phyloP scores from a whole-genome alignment of 331 rosid genomes.

The Rosa hybrid region DNA sequence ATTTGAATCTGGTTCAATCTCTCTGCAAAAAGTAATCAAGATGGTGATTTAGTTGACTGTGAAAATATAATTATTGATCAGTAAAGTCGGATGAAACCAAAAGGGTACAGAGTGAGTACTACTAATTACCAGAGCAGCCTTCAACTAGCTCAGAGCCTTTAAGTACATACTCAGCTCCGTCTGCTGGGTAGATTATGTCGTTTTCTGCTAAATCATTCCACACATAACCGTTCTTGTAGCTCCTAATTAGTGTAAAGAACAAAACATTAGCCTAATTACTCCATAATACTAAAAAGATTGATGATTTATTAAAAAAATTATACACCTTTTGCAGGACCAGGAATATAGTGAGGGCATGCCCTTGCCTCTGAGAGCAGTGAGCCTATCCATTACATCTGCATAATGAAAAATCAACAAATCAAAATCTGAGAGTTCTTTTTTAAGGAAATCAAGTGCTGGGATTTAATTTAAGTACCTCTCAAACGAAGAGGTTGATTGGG shows the following conservation, averaged over 20 bases:
- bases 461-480: constrained; percentile 41
- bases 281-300: background rate
- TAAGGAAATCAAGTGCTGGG: background rate
- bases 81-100: background rate
- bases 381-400: constrained; percentile 71
- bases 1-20: constrained; percentile 52
- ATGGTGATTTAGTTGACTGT: background rate
- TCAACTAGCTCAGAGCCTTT: constrained; percentile 78
- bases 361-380: constrained; percentile 69
- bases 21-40: constrained; percentile 30
- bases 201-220: constrained; percentile 77
- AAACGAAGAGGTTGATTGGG: constrained; percentile 75
- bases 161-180: constrained; percentile 82
- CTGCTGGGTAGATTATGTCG: constrained; percentile 68
- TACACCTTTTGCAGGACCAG: constrained; percentile 89
- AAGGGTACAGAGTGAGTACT: background rate
- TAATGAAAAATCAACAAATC: background rate
- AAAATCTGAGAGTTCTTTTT: background rate
- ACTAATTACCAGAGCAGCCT: constrained; percentile 46
- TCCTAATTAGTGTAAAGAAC: constrained; percentile 31
- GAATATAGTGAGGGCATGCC: constrained; percentile 83
- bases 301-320: background rate
- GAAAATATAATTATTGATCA: background rate
- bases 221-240: constrained; percentile 80
- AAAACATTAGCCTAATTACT: background rate